Evolutionary conservation across 768 basidiomycete genomes (phyloP).

Genomic region (Mycena floridula): DNA sequence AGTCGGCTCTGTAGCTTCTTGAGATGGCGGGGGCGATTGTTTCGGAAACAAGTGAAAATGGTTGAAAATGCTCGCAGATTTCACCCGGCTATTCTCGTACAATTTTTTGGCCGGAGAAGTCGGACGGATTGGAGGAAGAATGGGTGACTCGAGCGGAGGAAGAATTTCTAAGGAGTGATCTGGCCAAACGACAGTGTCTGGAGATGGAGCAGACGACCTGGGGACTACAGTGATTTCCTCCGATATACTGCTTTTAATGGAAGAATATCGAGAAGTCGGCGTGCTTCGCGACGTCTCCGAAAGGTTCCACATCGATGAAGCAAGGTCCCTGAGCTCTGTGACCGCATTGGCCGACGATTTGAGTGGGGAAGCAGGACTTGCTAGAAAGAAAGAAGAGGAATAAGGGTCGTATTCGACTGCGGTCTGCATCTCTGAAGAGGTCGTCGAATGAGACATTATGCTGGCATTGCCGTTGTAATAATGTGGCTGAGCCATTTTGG

Average conservation of each 20-base stretch:
- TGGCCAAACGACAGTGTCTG: constrained; percentile 24
- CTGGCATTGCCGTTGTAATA: constrained; percentile 40
- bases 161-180: constrained; percentile 28
- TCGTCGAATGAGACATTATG: constrained; percentile 38
- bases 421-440: constrained; percentile 68
- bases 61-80: constrained; percentile 11
- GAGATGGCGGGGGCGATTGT: neutral
- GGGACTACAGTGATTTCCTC: constrained; percentile 25
- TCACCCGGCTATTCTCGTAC: constrained; percentile 19
- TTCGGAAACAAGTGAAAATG: neutral
- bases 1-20: neutral
- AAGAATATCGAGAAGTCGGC: constrained; percentile 40
- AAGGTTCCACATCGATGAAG: constrained; percentile 42
- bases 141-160: constrained; percentile 35
- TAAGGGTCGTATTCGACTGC: constrained; percentile 64
- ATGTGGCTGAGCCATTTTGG: constrained; percentile 38
- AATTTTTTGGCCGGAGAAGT: constrained; percentile 15
- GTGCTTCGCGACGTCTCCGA: constrained; percentile 41
- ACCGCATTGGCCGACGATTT: constrained; percentile 34
- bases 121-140: constrained; percentile 33
- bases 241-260: constrained; percentile 27
- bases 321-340: constrained; percentile 52
- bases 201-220: constrained; percentile 28
- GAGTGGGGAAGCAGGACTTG: constrained; percentile 27
- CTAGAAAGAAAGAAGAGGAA: constrained; percentile 49